phyloP scores from a whole-genome alignment of 495 filamentous ascomycete genomes.

The Cercophora sp. region DNA sequence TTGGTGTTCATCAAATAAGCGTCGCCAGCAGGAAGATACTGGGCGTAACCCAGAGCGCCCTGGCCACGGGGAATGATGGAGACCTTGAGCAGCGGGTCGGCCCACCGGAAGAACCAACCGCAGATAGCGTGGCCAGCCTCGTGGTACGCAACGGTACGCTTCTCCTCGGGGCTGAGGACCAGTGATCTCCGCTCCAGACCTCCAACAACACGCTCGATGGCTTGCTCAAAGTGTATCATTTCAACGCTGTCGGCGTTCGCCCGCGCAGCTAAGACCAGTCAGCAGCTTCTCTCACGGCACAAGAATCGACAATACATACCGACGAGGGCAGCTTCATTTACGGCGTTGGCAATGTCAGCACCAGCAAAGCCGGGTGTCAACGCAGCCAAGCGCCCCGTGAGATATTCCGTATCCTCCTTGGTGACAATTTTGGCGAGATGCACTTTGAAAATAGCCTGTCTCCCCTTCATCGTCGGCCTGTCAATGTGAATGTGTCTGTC shows the following conservation, averaged over 20 bases:
- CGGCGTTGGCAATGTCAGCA: conserved; percentile 96
- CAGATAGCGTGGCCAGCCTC: conserved; percentile 98
- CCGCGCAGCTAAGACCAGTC: conserved; percentile 66
- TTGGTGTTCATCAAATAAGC: conserved; percentile 91
- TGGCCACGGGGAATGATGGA: conserved; percentile 96
- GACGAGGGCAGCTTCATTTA: conserved; percentile 94
- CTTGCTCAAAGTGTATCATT: conserved; percentile 92
- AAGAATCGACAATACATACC: conserved; percentile 57
- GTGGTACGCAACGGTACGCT: conserved; percentile 93
- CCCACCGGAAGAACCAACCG: conserved; percentile 96
- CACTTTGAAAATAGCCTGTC: conserved; percentile 92
- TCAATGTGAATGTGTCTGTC: conserved; percentile 95
- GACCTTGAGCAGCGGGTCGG: conserved; percentile 95
- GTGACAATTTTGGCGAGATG: conserved; percentile 92
- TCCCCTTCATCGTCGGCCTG: conserved; percentile 90
- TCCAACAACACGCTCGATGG: conserved; percentile 94
- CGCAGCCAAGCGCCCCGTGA: conserved; percentile 82
- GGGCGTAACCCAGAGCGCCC: conserved; percentile 90
- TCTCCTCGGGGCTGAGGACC: conserved; percentile 87
- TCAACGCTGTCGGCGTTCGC: conserved; percentile 67
- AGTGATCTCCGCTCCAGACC: conserved; percentile 95
- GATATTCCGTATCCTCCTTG: conserved; percentile 77
- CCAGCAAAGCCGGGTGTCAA: conserved; percentile 94
- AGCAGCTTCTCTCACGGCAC: conserved; percentile 19
- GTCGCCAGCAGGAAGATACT: conserved; percentile 88